phyloP scores from a whole-genome alignment of 1,284 basidiomycete species.

The Grifola frondosa region DNA sequence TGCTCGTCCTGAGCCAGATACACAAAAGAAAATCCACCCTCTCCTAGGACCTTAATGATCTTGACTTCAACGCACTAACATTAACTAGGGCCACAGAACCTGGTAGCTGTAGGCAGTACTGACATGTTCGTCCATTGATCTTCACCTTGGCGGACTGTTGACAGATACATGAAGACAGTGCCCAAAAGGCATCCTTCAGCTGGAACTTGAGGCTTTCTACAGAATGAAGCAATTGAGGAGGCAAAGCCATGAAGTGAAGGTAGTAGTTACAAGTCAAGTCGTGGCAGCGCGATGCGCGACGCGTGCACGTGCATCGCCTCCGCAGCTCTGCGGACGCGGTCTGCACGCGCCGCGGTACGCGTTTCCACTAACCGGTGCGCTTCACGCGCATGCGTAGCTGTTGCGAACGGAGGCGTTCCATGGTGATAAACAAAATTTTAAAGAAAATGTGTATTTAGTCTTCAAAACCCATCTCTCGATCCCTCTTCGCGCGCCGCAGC shows the following conservation, averaged over 20 bases:
- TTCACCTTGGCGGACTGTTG: constrained; percentile 82
- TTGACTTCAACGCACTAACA: constrained; percentile 54
- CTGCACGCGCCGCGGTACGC: no score
- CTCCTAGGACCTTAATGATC: constrained; percentile 87
- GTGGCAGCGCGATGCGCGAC: no score
- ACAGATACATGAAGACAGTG: constrained; percentile 77
- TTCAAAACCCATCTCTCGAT: constrained; percentile 55
- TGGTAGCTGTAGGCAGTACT: no score
- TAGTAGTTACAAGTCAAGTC: no score
- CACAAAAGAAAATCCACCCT: constrained; percentile 95
- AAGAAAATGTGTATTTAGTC: constrained; percentile 16
- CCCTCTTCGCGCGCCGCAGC: constrained; percentile 59
- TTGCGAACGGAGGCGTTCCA: no score
- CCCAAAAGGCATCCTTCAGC: constrained; percentile 77
- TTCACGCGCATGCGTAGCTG: no score
- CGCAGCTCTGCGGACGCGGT: no score
- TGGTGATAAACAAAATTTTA: no score
- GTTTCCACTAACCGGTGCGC: no score
- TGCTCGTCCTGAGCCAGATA: constrained; percentile 88
- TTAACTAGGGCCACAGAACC: neutral
- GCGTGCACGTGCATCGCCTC: no score
- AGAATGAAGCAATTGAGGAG: constrained; percentile 32
- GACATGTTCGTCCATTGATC: constrained; percentile 90
- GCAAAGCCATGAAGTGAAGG: constrained; percentile 14
- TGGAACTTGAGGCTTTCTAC: constrained; percentile 71